Evolutionary conservation across 2,329 filamentous ascomycete species (phyloP), one percentile per base, ranked within the genome.

Genomic region (Aureobasidium leucospermi): DNA sequence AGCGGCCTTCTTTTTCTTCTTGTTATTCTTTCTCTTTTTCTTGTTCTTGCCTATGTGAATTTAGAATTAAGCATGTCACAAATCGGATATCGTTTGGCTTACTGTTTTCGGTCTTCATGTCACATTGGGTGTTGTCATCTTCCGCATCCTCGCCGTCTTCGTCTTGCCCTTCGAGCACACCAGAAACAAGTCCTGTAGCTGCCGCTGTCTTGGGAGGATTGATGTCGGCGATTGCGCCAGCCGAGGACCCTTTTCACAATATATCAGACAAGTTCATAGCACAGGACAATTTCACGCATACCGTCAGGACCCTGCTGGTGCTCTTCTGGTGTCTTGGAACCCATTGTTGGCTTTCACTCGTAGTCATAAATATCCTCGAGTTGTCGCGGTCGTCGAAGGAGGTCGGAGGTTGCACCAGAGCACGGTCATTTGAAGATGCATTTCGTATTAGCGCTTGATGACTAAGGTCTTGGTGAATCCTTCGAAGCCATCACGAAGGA

Each of bases 21-120:
- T 87, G 73, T 85, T 85, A 76, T 84, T 87, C 79, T 86, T 89
- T 81, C 90, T 90, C 80, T 92, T 93, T n/a, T 55, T 43, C 51
- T 55, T 55, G 28, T 11, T 39, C 34, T 41, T 52, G 36, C 10
- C 51, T 43, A 6, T 10, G 32, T 4, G 15, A 34, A 15, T 43
- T 43, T 10, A 55, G 23, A 7, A 19, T 8, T 38, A 23, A 1
- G 10, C 3, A 15, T 15, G 16, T 34, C 3, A 4, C 5, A 19
- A 2, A n/a, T 42, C 39, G 6, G 6, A 16, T 4, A 11, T 15
- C 13, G n/a, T 16, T 19, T 43, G 10, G 15, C 51, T 78, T 91
- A 90, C 77, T 90, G 90, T 53, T 39, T 46, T 41, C 39, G 57
- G 59, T 39, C 47, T 61, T 56, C 42, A 64, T 61, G 28, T 66